Base-by-base conservation (phyloP, 768 basidiomycete species). In the Pleurotus sapidus region DNA sequence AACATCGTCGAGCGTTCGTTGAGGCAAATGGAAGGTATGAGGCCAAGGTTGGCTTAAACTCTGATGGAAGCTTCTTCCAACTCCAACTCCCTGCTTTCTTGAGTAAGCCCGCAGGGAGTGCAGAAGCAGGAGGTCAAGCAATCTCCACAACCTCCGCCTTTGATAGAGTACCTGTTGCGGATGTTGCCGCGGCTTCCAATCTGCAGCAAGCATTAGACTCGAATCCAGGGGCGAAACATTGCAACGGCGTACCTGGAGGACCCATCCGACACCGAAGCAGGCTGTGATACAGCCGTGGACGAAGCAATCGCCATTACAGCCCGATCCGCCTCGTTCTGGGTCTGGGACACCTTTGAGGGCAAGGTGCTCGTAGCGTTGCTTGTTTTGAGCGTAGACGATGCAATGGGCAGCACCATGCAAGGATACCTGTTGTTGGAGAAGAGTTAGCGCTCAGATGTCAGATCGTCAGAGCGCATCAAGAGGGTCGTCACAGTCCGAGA, bases 1-100 rank as follows among this genome's bases (percentile, higher is more conserved):
- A 11, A 34, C 11, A 34, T 9, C 9, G 30, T 34, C 30, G 3
- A 34, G 30, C 30, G 11, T 34, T 34, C 30, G 30, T 9, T 12
- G 2, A 11, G 30, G 30, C 9, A 34, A 11, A 34, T 7, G 30
- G 9, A 34, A 34, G 30, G 30, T 34, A 34, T 2, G 9, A 34
- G 9, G 0, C 8, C 3, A 9, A 11, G 30, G 2, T 9, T 9
- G 30, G 30, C 8, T 34, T 34, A 34, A 2, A 34, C 30, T 34
- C 30, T 34, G 30, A 34, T 34, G 11, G 30, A 34, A 34, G 30
- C 30, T 11, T 34, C 30, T 62, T 82, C 81, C 55, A 77, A 65
- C 63, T 75, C 73, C 9, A 84, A 59, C 59, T 84, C 81, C 27
- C 73, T 70, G 27, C 68, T 68, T 58, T 79, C 81, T 63, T 84